phyloP scores from a whole-genome alignment of 768 basidiomycete species.

The Hericium coralloides region DNA sequence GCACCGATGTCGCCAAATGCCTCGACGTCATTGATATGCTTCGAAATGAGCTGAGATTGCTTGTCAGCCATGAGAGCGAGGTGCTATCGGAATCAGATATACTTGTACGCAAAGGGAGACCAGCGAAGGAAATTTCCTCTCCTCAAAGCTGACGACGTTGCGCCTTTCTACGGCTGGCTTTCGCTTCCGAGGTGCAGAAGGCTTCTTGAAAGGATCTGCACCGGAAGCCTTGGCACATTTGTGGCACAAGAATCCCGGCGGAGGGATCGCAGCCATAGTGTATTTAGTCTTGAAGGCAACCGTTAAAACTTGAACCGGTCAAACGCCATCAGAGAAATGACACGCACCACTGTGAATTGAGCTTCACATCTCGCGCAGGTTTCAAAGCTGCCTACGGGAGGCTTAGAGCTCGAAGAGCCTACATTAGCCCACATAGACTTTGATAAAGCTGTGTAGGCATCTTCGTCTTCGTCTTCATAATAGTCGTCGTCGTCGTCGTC shows the following conservation, averaged over 20 bases:
- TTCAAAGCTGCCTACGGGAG: conserved; percentile 70
- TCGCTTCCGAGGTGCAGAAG: conserved; percentile 49
- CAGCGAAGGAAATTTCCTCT: conserved; percentile 58
- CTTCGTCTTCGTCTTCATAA: conserved; percentile 33
- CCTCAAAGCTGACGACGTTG: conserved; percentile 60
- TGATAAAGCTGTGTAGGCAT: conserved; percentile 58
- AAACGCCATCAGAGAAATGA: no score
- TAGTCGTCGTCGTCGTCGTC: conserved; percentile 30
- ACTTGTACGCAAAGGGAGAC: conserved; percentile 80
- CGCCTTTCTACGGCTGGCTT: conserved; percentile 59
- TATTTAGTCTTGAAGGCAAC: conserved; percentile 63
- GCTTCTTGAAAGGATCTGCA: conserved; percentile 81
- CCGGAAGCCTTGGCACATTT: conserved; percentile 73
- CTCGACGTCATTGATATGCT: conserved; percentile 84
- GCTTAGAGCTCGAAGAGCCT: conserved; percentile 33
- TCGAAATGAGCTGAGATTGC: conserved; percentile 62
- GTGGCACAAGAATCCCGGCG: conserved; percentile 78
- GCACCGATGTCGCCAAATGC: conserved; percentile 81
- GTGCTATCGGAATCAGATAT: conserved; percentile 7
- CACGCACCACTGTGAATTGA: conserved; percentile 83
- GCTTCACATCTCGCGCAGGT: conserved; percentile 75
- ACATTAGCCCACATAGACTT: conserved; percentile 34
- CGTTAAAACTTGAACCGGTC: not conserved
- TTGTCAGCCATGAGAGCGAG: not conserved
- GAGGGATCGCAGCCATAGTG: conserved; percentile 63